These are phyloP conservation scores for Trametes villosa DNA, from an alignment of 768 basidiomycete species.

Conservation along the genomic window DNA sequence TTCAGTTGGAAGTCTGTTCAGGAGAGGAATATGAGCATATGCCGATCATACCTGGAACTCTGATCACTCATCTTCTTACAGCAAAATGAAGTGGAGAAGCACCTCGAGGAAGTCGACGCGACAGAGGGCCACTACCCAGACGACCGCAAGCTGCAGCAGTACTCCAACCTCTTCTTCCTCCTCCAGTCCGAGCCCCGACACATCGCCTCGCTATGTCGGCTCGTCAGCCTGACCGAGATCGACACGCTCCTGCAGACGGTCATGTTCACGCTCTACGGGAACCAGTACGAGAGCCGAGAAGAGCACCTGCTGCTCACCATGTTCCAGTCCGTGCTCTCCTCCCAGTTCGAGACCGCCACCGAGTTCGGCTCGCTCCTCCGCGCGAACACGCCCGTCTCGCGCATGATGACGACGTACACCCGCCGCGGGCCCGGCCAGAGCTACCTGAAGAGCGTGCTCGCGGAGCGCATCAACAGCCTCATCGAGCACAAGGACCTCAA, in stretches of 20 bases:
- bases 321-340: slow-evolving; percentile 98
- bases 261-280: slow-evolving; percentile 99
- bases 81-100: slow-evolving; percentile 95
- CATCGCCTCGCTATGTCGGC: slow-evolving; percentile 93
- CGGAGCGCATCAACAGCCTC: slow-evolving; percentile 96
- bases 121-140: slow-evolving; percentile 93
- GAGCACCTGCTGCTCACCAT: slow-evolving; percentile 98
- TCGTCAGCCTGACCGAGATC: slow-evolving; percentile 95
- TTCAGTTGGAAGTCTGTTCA: too few relatives aligned
- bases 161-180: slow-evolving; percentile 98
- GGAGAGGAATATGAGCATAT: too few relatives aligned
- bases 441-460: slow-evolving; percentile 96
- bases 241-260: slow-evolving; percentile 99
- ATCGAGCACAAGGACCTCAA: slow-evolving; percentile 99
- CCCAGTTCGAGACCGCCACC: slow-evolving; percentile 98
- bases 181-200: slow-evolving; percentile 98
- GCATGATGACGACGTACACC: slow-evolving; percentile 99
- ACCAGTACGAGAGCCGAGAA: slow-evolving; percentile 85
- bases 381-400: slow-evolving; percentile 97
- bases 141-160: slow-evolving; percentile 92
- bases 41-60: background rate
- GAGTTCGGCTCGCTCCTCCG: slow-evolving; percentile 99
- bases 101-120: slow-evolving; percentile 94
- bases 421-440: slow-evolving; percentile 98
- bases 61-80: slow-evolving; percentile 37